phyloP scores from a whole-genome alignment of 805 yeast genomes.

The Priceomyces medius region DNA sequence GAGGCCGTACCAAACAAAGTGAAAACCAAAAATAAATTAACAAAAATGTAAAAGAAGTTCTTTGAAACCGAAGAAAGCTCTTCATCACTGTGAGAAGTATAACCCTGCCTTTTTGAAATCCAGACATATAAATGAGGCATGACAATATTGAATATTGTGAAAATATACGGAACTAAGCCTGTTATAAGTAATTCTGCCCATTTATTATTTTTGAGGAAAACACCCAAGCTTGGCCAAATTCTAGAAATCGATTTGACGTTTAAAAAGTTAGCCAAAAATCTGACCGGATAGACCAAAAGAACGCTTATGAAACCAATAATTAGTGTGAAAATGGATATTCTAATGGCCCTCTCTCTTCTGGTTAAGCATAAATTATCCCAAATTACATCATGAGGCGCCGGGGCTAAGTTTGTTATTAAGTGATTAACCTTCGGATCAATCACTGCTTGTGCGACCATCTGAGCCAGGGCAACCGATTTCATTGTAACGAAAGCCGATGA shows the following conservation, averaged over 20 bases:
- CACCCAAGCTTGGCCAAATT: conserved; percentile 82
- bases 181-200: conserved; percentile 82
- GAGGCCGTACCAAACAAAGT: conserved; percentile 93
- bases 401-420: conserved; percentile 80
- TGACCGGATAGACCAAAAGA: conserved; percentile 77
- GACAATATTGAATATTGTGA: conserved; percentile 76
- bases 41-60: conserved; percentile 92
- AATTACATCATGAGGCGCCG: conserved; percentile 92
- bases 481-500: conserved; percentile 92
- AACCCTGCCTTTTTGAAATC: conserved; percentile 82
- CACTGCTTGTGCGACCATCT: conserved; percentile 94
- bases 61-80: conserved; percentile 87
- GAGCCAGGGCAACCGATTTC: conserved; percentile 95
- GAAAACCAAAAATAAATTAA: conserved; percentile 88
- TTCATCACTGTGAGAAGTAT: conserved; percentile 87
- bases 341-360: conserved; percentile 63
- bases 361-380: conserved; percentile 90
- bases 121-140: conserved; percentile 86
- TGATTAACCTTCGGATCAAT: conserved; percentile 85
- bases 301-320: conserved; percentile 68
- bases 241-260: conserved; percentile 74
- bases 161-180: conserved; percentile 82
- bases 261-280: conserved; percentile 78
- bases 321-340: conserved; percentile 63
- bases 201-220: conserved; percentile 56